Conservation (phyloP, 169 alveolate genomes). For the Sarcocystis neurona region DNA sequence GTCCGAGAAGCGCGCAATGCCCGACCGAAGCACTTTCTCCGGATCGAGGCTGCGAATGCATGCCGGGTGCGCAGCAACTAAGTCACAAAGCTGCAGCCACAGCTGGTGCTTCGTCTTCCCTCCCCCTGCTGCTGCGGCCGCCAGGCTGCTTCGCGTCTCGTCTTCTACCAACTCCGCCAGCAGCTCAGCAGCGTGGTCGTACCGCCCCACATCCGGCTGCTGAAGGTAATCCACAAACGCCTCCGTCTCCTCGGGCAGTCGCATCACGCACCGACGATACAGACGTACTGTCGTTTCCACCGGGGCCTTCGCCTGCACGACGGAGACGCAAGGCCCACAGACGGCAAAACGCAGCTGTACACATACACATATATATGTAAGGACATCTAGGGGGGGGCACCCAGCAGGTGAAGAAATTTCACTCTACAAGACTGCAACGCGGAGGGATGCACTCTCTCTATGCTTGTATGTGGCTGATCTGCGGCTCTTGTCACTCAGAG, state of each 20-base stretch:
- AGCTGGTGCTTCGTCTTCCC: slow-evolving; percentile 78
- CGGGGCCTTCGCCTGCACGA: neutral
- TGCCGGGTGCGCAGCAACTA: slow-evolving; percentile 80
- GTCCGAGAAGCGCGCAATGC: slow-evolving; percentile 82
- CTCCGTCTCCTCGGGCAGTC: slow-evolving; percentile 60
- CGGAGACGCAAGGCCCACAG: neutral
- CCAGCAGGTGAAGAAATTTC: neutral
- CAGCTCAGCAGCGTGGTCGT: slow-evolving; percentile 77
- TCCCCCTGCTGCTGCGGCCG: no score
- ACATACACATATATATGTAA: no score
- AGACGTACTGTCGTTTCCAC: slow-evolving; percentile 53
- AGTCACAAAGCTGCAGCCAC: slow-evolving; percentile 84
- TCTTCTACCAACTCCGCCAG: slow-evolving; percentile 79
- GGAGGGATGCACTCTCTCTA: neutral
- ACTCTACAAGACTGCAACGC: neutral
- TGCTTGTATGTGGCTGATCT: neutral
- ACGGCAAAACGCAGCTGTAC: neutral
- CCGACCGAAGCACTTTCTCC: slow-evolving; percentile 79
- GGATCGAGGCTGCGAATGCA: slow-evolving; percentile 58
- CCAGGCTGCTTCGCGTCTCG: slow-evolving; percentile 69
- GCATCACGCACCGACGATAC: slow-evolving; percentile 65
- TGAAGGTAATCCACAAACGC: slow-evolving; percentile 67
- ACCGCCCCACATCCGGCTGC: slow-evolving; percentile 46
- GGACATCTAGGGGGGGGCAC: neutral
- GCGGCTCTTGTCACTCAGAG: no score